Conservation (phyloP, 2,329 filamentous ascomycete genomes). For the Blastomyces emzantsi region DNA sequence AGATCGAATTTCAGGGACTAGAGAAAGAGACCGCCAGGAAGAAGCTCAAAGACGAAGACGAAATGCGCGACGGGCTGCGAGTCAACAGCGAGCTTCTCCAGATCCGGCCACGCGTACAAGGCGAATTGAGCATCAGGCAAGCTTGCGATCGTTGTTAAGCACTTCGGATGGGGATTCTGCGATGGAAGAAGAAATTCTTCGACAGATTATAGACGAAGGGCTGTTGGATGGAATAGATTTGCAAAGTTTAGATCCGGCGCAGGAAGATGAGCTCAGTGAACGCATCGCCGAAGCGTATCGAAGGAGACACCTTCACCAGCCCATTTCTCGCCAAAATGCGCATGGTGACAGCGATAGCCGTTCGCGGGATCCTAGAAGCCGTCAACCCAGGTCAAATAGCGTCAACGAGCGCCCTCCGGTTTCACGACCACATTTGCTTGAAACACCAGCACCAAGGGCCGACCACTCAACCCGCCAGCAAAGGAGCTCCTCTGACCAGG, state of each 20-base stretch:
- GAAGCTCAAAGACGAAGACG: conserved; percentile 27
- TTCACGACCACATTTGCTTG: conserved; percentile 19
- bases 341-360: not conserved
- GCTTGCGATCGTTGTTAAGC: conserved; percentile 74
- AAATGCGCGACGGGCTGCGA: conserved; percentile 20
- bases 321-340: conserved; percentile 1
- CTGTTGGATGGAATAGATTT: conserved; percentile 80
- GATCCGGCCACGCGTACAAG: conserved; percentile 35
- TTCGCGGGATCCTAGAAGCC: not conserved
- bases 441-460: conserved; percentile 13
- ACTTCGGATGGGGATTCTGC: conserved; percentile 65
- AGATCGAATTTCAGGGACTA: conserved; percentile 32
- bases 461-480: conserved; percentile 13
- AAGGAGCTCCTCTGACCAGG: conserved; percentile 23
- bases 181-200: conserved; percentile 78
- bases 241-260: conserved; percentile 71
- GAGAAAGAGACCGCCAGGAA: conserved; percentile 33
- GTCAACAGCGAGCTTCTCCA: conserved; percentile 15
- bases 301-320: conserved; percentile 49
- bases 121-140: conserved; percentile 81
- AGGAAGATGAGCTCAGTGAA: conserved; percentile 84
- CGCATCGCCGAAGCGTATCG: conserved; percentile 84
- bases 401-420: conserved; percentile 16
- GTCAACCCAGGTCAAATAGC: conserved; percentile 5
- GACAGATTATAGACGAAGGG: conserved; percentile 81